phyloP scores from a whole-genome alignment of 257 asterid genomes.

The Capsicum chinense region DNA sequence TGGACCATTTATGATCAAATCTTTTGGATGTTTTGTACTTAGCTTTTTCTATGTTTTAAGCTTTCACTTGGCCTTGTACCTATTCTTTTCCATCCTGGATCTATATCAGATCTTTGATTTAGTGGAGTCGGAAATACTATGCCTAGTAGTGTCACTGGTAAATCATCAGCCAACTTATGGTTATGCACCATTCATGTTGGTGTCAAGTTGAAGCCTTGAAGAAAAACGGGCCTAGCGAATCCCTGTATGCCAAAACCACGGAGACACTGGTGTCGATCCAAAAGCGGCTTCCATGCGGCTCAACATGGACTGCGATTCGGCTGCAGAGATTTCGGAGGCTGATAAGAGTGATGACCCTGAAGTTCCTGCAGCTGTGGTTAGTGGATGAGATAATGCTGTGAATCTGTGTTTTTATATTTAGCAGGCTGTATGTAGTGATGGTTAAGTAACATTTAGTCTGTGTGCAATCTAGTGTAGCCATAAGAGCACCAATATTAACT shows the following conservation, averaged over 20 bases:
- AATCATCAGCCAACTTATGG: constrained; percentile 10
- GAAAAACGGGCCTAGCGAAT: constrained; percentile 54
- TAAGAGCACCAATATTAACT: not conserved
- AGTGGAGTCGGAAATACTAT: not conserved
- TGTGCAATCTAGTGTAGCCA: not conserved
- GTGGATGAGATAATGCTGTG: not conserved
- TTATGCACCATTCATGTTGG: not conserved
- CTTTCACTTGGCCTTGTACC: not conserved
- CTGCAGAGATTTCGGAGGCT: constrained; percentile 73
- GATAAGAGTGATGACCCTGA: constrained; percentile 16
- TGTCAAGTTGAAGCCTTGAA: constrained; percentile 51
- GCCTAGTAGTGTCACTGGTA: not conserved
- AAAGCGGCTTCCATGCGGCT: constrained; percentile 78
- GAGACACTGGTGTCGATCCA: constrained; percentile 70
- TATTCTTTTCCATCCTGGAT: not conserved
- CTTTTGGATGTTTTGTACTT: not conserved
- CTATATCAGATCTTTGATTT: not conserved
- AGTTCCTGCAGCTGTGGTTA: not conserved
- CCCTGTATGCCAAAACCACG: constrained; percentile 75
- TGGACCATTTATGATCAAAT: not conserved
- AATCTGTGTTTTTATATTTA: not conserved
- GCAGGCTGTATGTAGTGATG: not conserved
- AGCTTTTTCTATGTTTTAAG: not conserved
- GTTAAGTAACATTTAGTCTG: not conserved
- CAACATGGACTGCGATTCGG: constrained; percentile 82